A percentile compares a stretch with the other conserved stretches of the same genome.
Conservation (phyloP, 441 rosid genomes). For the Jatropha podagrica region DNA sequence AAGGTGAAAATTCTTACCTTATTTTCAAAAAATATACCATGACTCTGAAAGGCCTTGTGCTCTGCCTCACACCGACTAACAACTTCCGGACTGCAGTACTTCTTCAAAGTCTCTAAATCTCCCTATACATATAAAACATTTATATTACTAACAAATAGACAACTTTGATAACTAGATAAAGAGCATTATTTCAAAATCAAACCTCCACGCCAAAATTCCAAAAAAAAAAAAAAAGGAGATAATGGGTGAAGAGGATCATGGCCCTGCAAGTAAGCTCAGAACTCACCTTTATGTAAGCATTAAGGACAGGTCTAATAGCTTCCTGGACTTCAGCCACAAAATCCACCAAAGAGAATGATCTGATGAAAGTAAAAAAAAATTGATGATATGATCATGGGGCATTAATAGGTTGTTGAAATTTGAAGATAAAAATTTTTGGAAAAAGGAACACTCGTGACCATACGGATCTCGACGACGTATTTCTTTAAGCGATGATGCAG, state of each 20-base stretch:
- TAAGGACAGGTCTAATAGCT: conserved; percentile 73
- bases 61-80: conserved; percentile 75
- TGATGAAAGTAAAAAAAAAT: conserved; percentile 10
- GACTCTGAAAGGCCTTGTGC: conserved; percentile 59
- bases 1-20: conserved; percentile 46
- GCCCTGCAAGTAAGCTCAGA: neutral
- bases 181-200: neutral
- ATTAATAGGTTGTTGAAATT: neutral
- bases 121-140: conserved; percentile 42
- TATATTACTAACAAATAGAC: neutral
- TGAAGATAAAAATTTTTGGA: conserved; percentile 11
- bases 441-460: conserved; percentile 25
- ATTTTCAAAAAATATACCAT: conserved; percentile 74
- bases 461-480: conserved; percentile 91
- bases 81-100: conserved; percentile 79
- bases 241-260: neutral
- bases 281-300: conserved; percentile 73
- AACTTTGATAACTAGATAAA: neutral
- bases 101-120: conserved; percentile 67
- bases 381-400: no score
- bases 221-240: no score
- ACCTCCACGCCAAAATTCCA: neutral
- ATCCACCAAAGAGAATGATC: conserved; percentile 86
- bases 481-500: conserved; percentile 83
- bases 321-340: conserved; percentile 87